These are phyloP conservation scores for Drechslerella dactyloides DNA, from an alignment of 2,329 filamentous ascomycete species.

Conservation along the genomic window DNA sequence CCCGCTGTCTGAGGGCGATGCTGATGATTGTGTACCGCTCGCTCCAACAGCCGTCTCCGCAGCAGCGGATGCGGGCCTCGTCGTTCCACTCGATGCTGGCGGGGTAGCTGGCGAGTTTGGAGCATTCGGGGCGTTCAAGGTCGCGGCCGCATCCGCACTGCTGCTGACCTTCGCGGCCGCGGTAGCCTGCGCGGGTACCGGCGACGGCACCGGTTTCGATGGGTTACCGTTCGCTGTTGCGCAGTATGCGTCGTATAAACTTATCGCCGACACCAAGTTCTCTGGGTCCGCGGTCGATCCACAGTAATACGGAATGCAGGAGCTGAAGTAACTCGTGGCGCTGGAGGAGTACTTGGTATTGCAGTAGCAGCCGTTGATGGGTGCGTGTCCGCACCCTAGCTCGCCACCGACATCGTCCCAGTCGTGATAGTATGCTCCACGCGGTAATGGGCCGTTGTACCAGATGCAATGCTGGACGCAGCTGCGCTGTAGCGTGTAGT, in stretches of 20 bases:
- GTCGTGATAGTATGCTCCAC: slow-evolving; percentile 48
- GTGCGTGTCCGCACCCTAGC: slow-evolving; percentile 53
- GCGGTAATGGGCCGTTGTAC: slow-evolving; percentile 52
- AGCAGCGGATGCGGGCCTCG: neutral
- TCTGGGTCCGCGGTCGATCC: slow-evolving; percentile 45
- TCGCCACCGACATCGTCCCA: slow-evolving; percentile 54
- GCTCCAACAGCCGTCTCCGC: slow-evolving; percentile 2
- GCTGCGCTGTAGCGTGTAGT: slow-evolving; percentile 40
- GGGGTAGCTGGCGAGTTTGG: no score
- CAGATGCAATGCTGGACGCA: slow-evolving; percentile 54
- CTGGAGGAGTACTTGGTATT: slow-evolving; percentile 52
- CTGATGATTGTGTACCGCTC: neutral
- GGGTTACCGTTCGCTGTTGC: slow-evolving; percentile 53
- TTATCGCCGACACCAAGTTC: slow-evolving; percentile 53
- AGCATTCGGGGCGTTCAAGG: neutral
- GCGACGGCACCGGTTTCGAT: slow-evolving; percentile 32
- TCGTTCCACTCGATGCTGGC: neutral
- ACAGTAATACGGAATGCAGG: slow-evolving; percentile 54
- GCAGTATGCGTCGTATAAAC: slow-evolving; percentile 54
- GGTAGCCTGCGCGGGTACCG: slow-evolving; percentile 19
- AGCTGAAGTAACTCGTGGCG: slow-evolving; percentile 54
- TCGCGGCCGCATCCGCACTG: slow-evolving; percentile 18
- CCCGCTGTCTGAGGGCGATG: neutral
- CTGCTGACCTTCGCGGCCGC: slow-evolving; percentile 7
- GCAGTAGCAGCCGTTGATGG: slow-evolving; percentile 55